These are phyloP conservation scores for Neurospora discreta DNA, from an alignment of 495 filamentous ascomycete genomes.

Conservation along the genomic window DNA sequence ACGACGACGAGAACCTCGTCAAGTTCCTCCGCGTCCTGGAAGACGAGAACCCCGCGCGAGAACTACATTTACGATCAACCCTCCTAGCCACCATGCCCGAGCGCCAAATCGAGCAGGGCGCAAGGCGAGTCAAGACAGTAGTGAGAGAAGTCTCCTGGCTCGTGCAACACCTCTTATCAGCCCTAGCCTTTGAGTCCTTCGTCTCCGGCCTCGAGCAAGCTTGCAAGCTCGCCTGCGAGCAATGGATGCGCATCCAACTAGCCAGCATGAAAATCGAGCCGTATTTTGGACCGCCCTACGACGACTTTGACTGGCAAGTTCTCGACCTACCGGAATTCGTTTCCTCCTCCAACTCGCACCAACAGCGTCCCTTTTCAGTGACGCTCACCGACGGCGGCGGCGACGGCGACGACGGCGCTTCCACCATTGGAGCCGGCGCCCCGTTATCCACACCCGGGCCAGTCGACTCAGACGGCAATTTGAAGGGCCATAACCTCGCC, in stretches of 20 bases:
- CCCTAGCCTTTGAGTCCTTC: conserved; percentile 25
- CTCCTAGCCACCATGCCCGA: conserved; percentile 21
- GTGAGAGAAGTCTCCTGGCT: conserved; percentile 28
- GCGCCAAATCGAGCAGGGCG: conserved; percentile 18
- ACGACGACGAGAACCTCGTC: conserved; percentile 21
- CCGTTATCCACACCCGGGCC: neutral
- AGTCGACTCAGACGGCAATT: neutral
- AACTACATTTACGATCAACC: conserved; percentile 22
- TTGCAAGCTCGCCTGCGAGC: conserved; percentile 22
- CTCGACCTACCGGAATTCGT: conserved; percentile 25
- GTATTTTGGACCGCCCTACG: conserved; percentile 28
- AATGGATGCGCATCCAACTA: conserved; percentile 27
- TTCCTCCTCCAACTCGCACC: neutral
- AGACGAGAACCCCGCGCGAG: conserved; percentile 23
- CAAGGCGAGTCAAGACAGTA: conserved; percentile 23
- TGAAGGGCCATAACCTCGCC: neutral
- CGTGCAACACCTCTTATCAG: conserved; percentile 23
- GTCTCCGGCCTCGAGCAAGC: conserved; percentile 21
- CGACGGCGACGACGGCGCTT: conserved; percentile 4
- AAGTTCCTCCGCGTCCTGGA: conserved; percentile 23
- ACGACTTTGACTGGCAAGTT: conserved; percentile 31
- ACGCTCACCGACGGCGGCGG: neutral
- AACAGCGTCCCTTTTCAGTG: neutral
- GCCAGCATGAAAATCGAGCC: conserved; percentile 28
- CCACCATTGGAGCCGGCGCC: neutral